Base-by-base conservation (phyloP, 169 alveolate genomes). In the Plasmodium malariae region DNA sequence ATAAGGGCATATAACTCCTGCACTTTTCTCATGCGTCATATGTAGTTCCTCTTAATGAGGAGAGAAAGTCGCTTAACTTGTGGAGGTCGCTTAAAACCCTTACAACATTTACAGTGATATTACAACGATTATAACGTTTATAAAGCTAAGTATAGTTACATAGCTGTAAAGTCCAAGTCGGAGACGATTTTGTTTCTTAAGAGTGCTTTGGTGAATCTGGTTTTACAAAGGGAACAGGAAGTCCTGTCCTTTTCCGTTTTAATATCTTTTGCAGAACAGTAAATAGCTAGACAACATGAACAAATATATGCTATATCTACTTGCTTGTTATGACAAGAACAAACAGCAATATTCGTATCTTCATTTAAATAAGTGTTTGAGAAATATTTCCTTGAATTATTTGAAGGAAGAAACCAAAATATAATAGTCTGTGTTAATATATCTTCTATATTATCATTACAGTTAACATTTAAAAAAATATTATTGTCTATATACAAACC, bases 251-350 rank as follows among this genome's bases (percentile, higher is more conserved):
- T 92, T n/a, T 89, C 86, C n/a, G 94, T 92, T 49, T 86, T 74
- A 1, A 36, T 21, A 59, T 92, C 89, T 49, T 73, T 86, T 70
- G 67, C 91, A 17, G 95, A 93, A 36, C 94, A 92, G 59, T 87
- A 93, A 63, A 94, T 95, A 63, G 95, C 95, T 43, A 95, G 94
- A 73, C 97, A 95, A 85, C 97, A 95, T 40, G 97, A 95, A 83
- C 97, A 95, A 28, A 95, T 80, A 88, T 89, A 93, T 26, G 97
- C 94, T 37, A 95, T 93, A 21, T 95, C 97, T n/a, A 95, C 94
- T 55, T 95, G 94, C 17, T 90, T 93, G 62, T 95, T 94, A 65
- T 95, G 97, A 78, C 97, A 95, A 74, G 94, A 93, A 80, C 97
- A 95, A 1, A 95, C 97, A 36, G 96, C 97, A 19, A 94, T 89